Evolutionary conservation across 192 early-diverging fungal species (phyloP), one percentile per base, ranked within the genome.

Genomic region (Backusella luteola): DNA sequence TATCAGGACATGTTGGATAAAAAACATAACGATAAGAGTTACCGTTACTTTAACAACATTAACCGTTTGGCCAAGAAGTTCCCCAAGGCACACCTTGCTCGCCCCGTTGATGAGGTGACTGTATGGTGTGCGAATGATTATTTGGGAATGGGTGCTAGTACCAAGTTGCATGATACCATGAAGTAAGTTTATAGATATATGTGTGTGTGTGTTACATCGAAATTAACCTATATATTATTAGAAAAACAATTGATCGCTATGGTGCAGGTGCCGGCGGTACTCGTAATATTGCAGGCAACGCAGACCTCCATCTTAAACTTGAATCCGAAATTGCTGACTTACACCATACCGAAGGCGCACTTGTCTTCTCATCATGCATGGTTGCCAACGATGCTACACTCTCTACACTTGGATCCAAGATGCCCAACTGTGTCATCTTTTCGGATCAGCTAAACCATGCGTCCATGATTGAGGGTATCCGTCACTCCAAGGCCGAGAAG

Each of bases 111-210:
- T 77, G 89, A 95, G 77, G 97, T 99, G 63, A 96, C 95, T 21
- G 97, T 99, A 53, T 99, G 97, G 97, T 99, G 97, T 85, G 92
- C 94, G 78, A 99, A 99, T 90, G 97, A 99, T 85, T 99, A 99
- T 80, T 90, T 99, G 74, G 97, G 96, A 49, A 97, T 98, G 94
- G 91, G 91, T 75, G 94, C 94, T 86, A 90, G 94, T 84, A 93
- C 94, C 4, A 79, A 86, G 32, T 94, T 99, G 23, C 84, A 92
- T 34, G 89, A 96, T 7, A 88, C 89, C 66, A 99, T 99, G 96
- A 97, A 98, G 92, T 91, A 82, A 86, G 89, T 84, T 29, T 69
- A 1, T n/a, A n/a, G n/a, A n/a, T n/a, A n/a, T 42, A 1, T 73
- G 32, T 49, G 15, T 49, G 15, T 35, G 9, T 8, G 69, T 15